Evolutionary conservation across 768 basidiomycete genomes (phyloP).

Genomic region (Podaxis rugospora): DNA sequence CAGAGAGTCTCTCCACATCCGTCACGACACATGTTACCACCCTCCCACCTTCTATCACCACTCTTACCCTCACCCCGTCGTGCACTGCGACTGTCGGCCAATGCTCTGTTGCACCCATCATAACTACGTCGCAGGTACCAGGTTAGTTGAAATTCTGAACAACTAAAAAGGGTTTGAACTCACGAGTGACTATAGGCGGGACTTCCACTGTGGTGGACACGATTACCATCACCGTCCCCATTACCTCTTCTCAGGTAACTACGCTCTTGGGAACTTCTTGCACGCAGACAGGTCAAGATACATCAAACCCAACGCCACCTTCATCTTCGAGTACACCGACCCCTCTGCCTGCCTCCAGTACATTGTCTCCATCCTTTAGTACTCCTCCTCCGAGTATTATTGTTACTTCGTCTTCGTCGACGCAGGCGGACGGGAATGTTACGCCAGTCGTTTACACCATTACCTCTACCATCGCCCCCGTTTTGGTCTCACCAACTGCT

Average conservation of each 20-base stretch:
- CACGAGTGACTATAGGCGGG: neutral
- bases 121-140: constrained; percentile 6
- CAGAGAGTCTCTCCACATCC: constrained; percentile 6
- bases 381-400: constrained; percentile 14
- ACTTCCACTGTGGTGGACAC: neutral
- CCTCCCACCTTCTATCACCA: constrained; percentile 7
- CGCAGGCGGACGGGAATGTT: constrained; percentile 31
- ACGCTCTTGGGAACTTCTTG: constrained; percentile 9
- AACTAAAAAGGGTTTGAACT: neutral
- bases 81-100: neutral
- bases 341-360: constrained; percentile 3
- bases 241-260: constrained; percentile 5
- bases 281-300: neutral
- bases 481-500: constrained; percentile 1
- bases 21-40: constrained; percentile 9
- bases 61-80: neutral
- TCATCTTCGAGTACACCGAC: neutral
- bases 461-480: constrained; percentile 28
- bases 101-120: neutral
- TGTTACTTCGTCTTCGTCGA: constrained; percentile 14
- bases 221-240: constrained; percentile 6
- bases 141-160: neutral
- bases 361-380: neutral
- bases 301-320: neutral
- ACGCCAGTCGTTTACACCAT: constrained; percentile 29